These are phyloP conservation scores for Bryopsis sp. DNA, from an alignment of 139 green algal species.

Conservation along the genomic window DNA sequence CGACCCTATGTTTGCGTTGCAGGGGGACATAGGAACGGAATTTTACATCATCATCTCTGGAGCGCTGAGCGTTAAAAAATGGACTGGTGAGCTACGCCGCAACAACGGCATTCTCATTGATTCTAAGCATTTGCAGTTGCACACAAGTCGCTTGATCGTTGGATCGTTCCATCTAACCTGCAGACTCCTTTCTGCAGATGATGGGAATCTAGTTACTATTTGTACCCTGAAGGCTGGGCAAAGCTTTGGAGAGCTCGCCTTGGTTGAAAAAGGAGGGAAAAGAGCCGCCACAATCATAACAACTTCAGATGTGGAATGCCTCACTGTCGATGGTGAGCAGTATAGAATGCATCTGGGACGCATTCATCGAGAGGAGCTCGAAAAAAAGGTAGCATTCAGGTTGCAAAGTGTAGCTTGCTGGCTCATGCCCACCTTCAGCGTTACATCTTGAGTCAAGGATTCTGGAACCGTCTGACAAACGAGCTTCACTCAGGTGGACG, in stretches of 20 bases:
- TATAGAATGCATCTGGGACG: slow-evolving; percentile 20
- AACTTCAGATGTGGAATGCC: slow-evolving; percentile 20
- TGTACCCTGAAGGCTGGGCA: slow-evolving; percentile 24
- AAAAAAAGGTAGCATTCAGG: slow-evolving; percentile 17
- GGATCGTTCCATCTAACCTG: no score
- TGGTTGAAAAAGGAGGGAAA: slow-evolving; percentile 21
- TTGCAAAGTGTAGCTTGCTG: no score
- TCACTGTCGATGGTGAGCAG: slow-evolving; percentile 25
- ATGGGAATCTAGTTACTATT: background rate
- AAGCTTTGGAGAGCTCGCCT: slow-evolving; percentile 26
- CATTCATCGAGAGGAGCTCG: slow-evolving; percentile 24
- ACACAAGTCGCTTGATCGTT: no score
- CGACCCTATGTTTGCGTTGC: background rate
- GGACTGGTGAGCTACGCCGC: background rate
- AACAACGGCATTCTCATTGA: no score
- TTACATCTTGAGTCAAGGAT: no score
- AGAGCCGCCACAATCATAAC: slow-evolving; percentile 25
- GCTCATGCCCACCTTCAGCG: no score
- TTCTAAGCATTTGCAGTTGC: no score
- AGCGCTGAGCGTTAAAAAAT: slow-evolving; percentile 8
- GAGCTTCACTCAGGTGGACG: slow-evolving; percentile 7
- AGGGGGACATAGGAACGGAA: slow-evolving; percentile 22
- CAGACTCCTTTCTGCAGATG: slow-evolving; percentile 10
- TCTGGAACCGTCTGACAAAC: background rate
- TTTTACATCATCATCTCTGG: slow-evolving; percentile 33